Evolutionary conservation across 768 basidiomycete genomes (phyloP), one percentile per base, ranked within the genome.

Genomic region (Amylocystis lapponica): DNA sequence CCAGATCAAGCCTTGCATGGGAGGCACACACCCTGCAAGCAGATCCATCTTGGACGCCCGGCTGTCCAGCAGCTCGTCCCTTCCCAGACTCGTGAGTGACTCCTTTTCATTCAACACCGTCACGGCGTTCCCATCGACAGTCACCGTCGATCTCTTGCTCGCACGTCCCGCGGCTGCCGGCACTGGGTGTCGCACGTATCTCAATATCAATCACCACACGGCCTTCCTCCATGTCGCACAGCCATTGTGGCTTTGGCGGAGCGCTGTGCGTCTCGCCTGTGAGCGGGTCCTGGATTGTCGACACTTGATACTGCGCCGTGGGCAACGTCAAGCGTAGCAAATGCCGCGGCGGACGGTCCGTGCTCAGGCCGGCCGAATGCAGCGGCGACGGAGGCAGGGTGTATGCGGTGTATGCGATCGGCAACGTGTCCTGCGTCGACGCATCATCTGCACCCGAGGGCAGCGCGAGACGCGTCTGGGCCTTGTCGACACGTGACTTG

Each of bases 321-420:
- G 93, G 93, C 14, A 96, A 63, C 29, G 75, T 78, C 39, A 97
- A 53, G 37, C 88, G 72, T 12, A 97, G 50, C 35, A 96, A 63
- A 63, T 96, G 91, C 34, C 90, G 75, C 3, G 72, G 71, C 7
- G 76, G 69, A 26, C 64, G 62, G 47, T 73, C 72, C 14, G 62
- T 58, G 44, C 78, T 76, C 27, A 83, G 68, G 21, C 70, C 75
- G 13, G 86, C 83, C 17, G 89, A 86, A 53, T 86, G 87, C 45
- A 89, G 65, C 10, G 90, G 79, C 17, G 90, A 92, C 2, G 82
- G 78, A 0, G 94, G 90, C 41, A 95, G 74, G 1, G 83, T 85
- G 57, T 87, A 76, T 12, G 93, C 67, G 4, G 72, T 70, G 45
- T 76, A 76, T 21, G 61, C 59, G 48, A 87, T 66, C 13, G 79